Conservation (phyloP, 1,284 basidiomycete genomes). For the Rhodotorula sp. region DNA sequence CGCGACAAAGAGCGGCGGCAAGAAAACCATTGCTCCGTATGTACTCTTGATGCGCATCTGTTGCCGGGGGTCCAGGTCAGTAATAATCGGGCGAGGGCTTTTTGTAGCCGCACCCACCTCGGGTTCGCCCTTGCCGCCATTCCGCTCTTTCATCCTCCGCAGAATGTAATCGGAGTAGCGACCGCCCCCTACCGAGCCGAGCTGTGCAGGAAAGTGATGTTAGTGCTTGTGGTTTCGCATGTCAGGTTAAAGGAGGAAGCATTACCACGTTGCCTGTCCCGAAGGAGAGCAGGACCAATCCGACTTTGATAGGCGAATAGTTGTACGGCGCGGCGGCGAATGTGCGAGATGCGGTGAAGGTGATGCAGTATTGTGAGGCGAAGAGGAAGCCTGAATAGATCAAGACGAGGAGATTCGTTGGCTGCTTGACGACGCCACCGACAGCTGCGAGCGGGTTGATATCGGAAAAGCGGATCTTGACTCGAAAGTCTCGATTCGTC, state of each 20-base stretch:
- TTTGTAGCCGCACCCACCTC: slow-evolving; percentile 5
- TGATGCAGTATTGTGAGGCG: slow-evolving; percentile 63
- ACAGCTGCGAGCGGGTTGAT: slow-evolving; percentile 56
- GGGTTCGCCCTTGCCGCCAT: slow-evolving; percentile 61
- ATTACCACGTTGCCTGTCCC: slow-evolving; percentile 59
- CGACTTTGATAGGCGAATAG: slow-evolving; percentile 68
- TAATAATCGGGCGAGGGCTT: no score
- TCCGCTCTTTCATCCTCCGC: slow-evolving; percentile 57
- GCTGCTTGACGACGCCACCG: slow-evolving; percentile 53
- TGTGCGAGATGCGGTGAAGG: slow-evolving; percentile 63
- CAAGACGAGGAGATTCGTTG: slow-evolving; percentile 67
- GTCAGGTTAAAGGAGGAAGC: not conserved
- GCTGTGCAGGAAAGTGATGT: not conserved
- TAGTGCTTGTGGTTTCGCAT: not conserved
- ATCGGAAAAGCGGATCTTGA: slow-evolving; percentile 65
- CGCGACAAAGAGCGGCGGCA: slow-evolving; percentile 57
- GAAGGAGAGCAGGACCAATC: slow-evolving; percentile 70
- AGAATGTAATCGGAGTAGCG: slow-evolving; percentile 70
- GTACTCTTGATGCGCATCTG: slow-evolving; percentile 45
- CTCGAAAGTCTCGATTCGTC: slow-evolving; percentile 45
- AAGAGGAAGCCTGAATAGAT: slow-evolving; percentile 67
- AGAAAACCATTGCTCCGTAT: slow-evolving; percentile 30
- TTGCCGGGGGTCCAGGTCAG: slow-evolving; percentile 47
- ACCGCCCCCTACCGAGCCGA: slow-evolving; percentile 71
- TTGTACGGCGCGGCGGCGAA: slow-evolving; percentile 61